Base-by-base conservation (phyloP, 768 basidiomycete species). In the Heimioporus sp. region DNA sequence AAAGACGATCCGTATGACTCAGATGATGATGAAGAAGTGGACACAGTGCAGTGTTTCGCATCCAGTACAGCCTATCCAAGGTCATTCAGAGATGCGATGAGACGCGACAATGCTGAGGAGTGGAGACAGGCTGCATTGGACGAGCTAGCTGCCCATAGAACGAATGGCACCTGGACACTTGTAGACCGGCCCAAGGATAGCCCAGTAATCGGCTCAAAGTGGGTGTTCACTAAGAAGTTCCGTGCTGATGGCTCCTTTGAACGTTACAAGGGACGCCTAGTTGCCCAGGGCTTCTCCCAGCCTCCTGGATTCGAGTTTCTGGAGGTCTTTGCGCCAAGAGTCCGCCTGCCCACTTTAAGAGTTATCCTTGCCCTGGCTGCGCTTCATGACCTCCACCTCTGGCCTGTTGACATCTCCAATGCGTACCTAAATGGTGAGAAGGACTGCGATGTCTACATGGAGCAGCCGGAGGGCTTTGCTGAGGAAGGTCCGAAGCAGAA, bases 221-320 rank as follows among this genome's bases (percentile, higher is more conserved):
- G 24, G 24, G 24, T 24, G 3, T 24, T 24, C 24, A 24, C 24
- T 3, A 24, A 24, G 24, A 24, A 24, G 5, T 53, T 21, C 4
- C 46, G 20, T 28, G 31, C 20, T 48, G 30, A 53, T 34, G 77
- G 75, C 7, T 55, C 57, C 0, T 67, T 76, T 40, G 52, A 57
- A 19, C 57, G 66, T 3, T 72, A 71, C 64, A 76, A 77, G 60
- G 73, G 58, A 10, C 49, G 68, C 10, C 60, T 76, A 10, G 73
- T 75, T 9, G 69, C 73, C 3, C 64, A 68, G 43, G 71, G 74
- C 65, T 54, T 49, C 59, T 19, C 34, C 32, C 56, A 76, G 57
- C 43, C 44, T 11, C 62, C 61, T 12, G 71, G 74, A 3, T 49
- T 68, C 20, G 68, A 76, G 36, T 75, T 62, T 55, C 52, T 60